These are phyloP conservation scores for Penicillium desertorum DNA, from an alignment of 495 filamentous ascomycete species.

Conservation along the genomic window DNA sequence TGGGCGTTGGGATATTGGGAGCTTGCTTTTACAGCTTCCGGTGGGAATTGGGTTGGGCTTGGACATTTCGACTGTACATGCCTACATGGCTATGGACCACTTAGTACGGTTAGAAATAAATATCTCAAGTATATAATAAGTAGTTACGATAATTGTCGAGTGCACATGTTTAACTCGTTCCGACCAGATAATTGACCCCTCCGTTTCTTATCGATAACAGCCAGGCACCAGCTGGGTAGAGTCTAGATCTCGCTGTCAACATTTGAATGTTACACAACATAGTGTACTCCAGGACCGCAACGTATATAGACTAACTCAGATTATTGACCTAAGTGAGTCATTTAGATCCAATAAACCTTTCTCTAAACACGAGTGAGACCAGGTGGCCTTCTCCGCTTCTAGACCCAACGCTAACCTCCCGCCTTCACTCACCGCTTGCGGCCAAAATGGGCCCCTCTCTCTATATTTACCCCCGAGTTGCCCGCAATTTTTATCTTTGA, in stretches of 20 bases:
- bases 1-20: slow-evolving; percentile 4
- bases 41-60: not conserved
- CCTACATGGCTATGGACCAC: not conserved
- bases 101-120: not conserved
- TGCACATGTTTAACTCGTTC: not conserved
- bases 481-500: slow-evolving; percentile 12
- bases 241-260: not conserved
- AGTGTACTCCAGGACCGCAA: not conserved
- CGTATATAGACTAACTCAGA: not conserved
- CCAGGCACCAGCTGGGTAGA: not conserved
- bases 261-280: not conserved
- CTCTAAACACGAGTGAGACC: not conserved
- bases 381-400: slow-evolving; percentile 21
- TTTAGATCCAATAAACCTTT: not conserved
- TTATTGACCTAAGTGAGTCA: not conserved
- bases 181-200: not conserved
- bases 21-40: not conserved
- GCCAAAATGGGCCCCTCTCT: slow-evolving; percentile 27
- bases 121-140: not conserved
- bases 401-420: slow-evolving; percentile 19
- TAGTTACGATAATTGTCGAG: not conserved
- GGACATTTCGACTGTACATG: not conserved
- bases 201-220: slow-evolving; percentile 26
- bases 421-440: slow-evolving; percentile 37
- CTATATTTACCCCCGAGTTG: slow-evolving; percentile 21